Conservation (phyloP, 1,139 yeast genomes). For the Casaregolazyma suthepensis region DNA sequence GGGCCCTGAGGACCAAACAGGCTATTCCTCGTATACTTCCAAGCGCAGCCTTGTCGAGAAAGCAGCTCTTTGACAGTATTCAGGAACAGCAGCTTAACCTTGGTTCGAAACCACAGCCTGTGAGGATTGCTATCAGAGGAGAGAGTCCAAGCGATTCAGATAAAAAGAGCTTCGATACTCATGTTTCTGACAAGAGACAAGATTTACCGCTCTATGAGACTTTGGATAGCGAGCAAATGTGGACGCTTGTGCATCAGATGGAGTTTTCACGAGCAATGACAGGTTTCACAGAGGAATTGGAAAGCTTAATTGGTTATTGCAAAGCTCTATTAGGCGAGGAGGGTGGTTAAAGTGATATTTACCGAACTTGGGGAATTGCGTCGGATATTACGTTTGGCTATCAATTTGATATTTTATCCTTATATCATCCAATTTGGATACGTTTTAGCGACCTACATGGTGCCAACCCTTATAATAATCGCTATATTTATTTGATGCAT, state of each 20-base stretch:
- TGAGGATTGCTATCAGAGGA: neutral
- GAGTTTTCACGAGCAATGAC: constrained; percentile 46
- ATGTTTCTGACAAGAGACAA: constrained; percentile 2
- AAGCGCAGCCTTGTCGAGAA: constrained; percentile 40
- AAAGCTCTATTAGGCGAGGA: constrained; percentile 44
- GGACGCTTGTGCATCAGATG: constrained; percentile 46
- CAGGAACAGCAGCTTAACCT: constrained; percentile 12
- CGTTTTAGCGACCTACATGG: no score
- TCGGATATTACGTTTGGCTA: no score
- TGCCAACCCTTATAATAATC: neutral
- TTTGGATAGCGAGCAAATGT: constrained; percentile 18
- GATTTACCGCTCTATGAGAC: neutral
- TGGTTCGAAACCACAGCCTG: neutral
- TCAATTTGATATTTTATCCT: no score
- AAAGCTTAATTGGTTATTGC: constrained; percentile 34
- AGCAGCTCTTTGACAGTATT: constrained; percentile 39
- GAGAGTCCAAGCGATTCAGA: constrained; percentile 10
- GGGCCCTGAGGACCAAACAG: constrained; percentile 37
- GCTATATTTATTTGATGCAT: neutral
- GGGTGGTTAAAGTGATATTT: constrained; percentile 5
- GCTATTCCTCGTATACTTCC: constrained; percentile 42
- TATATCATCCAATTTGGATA: no score
- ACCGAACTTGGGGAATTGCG: no score
- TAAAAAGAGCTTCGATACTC: neutral
- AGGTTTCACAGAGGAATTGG: constrained; percentile 40